Evolutionary conservation across 129 eudicot species (phyloP), one percentile per base, ranked within the genome.

Genomic region (Flaveria sonorensis): DNA sequence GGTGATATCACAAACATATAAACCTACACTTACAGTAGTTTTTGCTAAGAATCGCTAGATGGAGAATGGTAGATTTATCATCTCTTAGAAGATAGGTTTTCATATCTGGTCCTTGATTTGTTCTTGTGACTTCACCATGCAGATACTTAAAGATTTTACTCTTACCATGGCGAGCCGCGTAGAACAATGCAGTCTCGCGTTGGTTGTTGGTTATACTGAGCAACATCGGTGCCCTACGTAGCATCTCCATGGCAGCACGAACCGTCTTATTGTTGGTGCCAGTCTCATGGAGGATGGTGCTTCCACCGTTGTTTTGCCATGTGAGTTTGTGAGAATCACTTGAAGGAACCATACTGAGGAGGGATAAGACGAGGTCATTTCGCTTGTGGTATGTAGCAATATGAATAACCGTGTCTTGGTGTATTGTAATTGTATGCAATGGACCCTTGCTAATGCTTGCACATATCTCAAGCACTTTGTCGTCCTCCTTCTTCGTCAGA

Each of bases 211-310:
- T n/a, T 62, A 77, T 64, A 14, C 68, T 36, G 3, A 82, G 75
- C 76, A 82, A 46, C 26, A 53, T 40, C 0, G 86, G 82, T 15
- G 79, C 82, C 42, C 62, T 60, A 0, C 57, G 26, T 7, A 82
- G 46, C 72, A 82, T 82, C 23, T 30, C 76, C 20, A 1, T 7
- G 11, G 83, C 83, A 9, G 71, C 83, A 7, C 0, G 14, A 8
- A 77, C 46, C 5, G 77, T 47, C 5, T 7, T 21, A 56, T 81
- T 60, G 67, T 65, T n/a, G 2, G 85, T 77, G 63, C 56, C 68
- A 6, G 81, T 57, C 71, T 43, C 78, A n/a, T 85, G 88, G 14
- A 81, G 88, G 24, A 78, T 70, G 2, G 88, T 85, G 36, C 77
- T 78, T 74, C 75, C 72, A 2, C n/a, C 10, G 1, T 0, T 3